Percentiles rank a stretch among this genome's conserved stretches.
These are phyloP conservation scores for Meira nashicola DNA, from an alignment of 1,284 basidiomycete species.

Conservation along the genomic window DNA sequence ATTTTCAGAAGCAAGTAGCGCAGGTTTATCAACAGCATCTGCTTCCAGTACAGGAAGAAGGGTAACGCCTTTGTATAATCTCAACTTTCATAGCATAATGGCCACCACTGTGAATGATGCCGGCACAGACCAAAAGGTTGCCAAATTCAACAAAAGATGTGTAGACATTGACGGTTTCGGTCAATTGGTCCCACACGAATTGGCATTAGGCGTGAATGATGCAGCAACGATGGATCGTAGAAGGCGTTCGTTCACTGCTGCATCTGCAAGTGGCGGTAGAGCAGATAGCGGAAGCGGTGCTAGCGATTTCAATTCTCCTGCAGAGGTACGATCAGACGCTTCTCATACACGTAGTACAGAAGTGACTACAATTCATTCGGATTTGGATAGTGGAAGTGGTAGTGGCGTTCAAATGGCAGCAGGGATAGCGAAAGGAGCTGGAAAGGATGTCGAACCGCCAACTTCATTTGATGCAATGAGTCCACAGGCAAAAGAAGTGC, in stretches of 20 bases:
- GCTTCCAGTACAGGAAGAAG: slow-evolving; percentile 56
- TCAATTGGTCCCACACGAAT: slow-evolving; percentile 49
- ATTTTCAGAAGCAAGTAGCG: slow-evolving; percentile 10
- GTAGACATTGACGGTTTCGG: slow-evolving; percentile 54
- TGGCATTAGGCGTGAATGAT: slow-evolving; percentile 33
- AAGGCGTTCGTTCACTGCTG: neutral
- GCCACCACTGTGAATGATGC: slow-evolving; percentile 84
- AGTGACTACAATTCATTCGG: neutral
- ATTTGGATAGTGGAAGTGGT: neutral
- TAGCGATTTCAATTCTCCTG: slow-evolving; percentile 5
- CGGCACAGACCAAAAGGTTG: slow-evolving; percentile 89
- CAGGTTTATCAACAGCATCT: slow-evolving; percentile 50
- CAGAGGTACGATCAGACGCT: slow-evolving; percentile 16
- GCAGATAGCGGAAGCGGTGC: slow-evolving; percentile 1
- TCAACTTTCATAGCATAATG: slow-evolving; percentile 86
- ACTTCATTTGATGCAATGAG: slow-evolving; percentile 45
- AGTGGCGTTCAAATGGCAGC: no score
- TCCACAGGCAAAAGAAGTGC: slow-evolving; percentile 25
- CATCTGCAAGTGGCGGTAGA: slow-evolving; percentile 1
- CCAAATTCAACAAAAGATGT: slow-evolving; percentile 77
- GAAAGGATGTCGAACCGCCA: slow-evolving; percentile 22
- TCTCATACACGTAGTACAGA: slow-evolving; percentile 23
- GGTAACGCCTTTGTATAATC: slow-evolving; percentile 88
- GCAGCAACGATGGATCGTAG: slow-evolving; percentile 18
- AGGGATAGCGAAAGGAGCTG: neutral